phyloP scores from a whole-genome alignment of 495 filamentous ascomycete genomes.

The Penicillium steckii region DNA sequence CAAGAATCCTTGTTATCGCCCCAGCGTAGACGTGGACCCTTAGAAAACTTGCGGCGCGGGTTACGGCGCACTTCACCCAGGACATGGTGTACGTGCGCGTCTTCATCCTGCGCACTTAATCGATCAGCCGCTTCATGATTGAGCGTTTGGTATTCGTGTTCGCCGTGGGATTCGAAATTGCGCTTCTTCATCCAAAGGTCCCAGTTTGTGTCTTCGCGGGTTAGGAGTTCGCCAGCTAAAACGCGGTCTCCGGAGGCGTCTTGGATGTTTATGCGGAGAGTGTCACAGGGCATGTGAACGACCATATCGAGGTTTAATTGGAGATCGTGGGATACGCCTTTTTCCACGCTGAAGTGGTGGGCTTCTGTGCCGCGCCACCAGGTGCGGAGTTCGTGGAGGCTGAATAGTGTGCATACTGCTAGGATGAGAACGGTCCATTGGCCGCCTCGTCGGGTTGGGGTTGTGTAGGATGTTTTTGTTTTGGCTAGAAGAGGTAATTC shows the following conservation, averaged over 20 bases:
- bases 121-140: constrained; percentile 45
- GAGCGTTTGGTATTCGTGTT: constrained; percentile 52
- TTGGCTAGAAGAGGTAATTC: constrained; percentile 67
- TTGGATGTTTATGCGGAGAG: constrained; percentile 95
- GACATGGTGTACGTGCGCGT: constrained; percentile 53
- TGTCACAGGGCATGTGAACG: constrained; percentile 82
- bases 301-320: constrained; percentile 97
- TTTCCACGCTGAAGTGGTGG: constrained; percentile 92
- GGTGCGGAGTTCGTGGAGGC: constrained; percentile 70
- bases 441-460: constrained; percentile 77
- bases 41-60: constrained; percentile 55
- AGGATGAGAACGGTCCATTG: constrained; percentile 89
- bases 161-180: constrained; percentile 61
- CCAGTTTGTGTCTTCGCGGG: constrained; percentile 78
- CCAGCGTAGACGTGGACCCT: constrained; percentile 66
- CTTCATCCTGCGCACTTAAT: constrained; percentile 46
- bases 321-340: constrained; percentile 79
- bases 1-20: constrained; percentile 60
- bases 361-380: constrained; percentile 83
- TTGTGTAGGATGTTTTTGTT: constrained; percentile 89
- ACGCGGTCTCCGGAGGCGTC: constrained; percentile 92
- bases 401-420: constrained; percentile 66
- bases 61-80: constrained; percentile 43
- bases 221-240: constrained; percentile 72
- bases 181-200: constrained; percentile 75